Percentiles rank a stretch among this genome's conserved stretches.
Conservation (phyloP, 75 land plant genomes). For the Picea sitchensis region DNA sequence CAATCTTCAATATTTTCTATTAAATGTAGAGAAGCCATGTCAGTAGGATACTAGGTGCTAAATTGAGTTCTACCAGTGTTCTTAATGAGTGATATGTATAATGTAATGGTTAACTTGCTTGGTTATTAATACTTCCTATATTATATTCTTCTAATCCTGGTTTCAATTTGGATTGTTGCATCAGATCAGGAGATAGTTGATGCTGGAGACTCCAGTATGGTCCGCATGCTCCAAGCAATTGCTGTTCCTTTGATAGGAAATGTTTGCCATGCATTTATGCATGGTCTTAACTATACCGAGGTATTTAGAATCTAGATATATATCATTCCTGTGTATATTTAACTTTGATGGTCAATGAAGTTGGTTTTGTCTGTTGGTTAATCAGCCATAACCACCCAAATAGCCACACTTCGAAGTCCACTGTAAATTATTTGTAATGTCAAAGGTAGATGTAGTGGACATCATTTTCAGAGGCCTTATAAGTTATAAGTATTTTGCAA, state of each 20-base stretch:
- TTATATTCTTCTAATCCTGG: background rate
- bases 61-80: background rate
- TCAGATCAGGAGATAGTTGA: slow-evolving; percentile 1
- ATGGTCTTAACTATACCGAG: slow-evolving; percentile 82
- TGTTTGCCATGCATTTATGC: slow-evolving; percentile 93
- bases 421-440: background rate
- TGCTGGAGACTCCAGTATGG: slow-evolving; percentile 53
- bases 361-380: background rate
- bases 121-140: background rate
- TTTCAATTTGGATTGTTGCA: slow-evolving; percentile 12
- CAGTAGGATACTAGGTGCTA: background rate
- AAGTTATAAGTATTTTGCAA: background rate
- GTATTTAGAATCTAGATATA: slow-evolving; percentile 27
- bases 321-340: background rate
- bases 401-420: background rate
- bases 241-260: slow-evolving; percentile 89
- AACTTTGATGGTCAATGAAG: background rate
- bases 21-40: background rate
- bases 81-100: background rate
- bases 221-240: slow-evolving; percentile 71
- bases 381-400: background rate
- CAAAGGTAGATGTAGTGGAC: background rate
- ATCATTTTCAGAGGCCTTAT: background rate
- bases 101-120: background rate
- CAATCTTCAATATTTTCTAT: background rate